These are phyloP conservation scores for Paratinospora sagittata DNA, from an alignment of 164 flowering plant genomes.

Conservation along the genomic window DNA sequence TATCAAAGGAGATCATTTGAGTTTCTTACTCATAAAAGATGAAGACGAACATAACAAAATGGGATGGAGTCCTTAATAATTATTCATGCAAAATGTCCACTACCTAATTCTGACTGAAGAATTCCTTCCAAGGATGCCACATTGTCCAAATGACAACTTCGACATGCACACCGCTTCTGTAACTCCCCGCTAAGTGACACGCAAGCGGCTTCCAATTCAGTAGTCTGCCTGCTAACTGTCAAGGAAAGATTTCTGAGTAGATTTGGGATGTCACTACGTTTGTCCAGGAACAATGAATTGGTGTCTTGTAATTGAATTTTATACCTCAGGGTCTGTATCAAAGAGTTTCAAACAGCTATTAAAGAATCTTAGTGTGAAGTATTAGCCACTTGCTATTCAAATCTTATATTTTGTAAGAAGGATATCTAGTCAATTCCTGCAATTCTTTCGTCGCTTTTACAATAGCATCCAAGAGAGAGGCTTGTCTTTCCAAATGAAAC, in stretches of 20 bases:
- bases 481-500: conserved; percentile 35
- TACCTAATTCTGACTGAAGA: conserved; percentile 29
- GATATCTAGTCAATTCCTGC: conserved; percentile 61
- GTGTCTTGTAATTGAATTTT: not conserved
- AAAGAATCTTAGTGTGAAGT: not conserved
- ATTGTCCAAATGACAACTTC: conserved; percentile 52
- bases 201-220: conserved; percentile 43
- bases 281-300: no score
- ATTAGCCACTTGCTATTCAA: not conserved
- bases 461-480: conserved; percentile 39
- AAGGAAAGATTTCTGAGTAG: conserved; percentile 30
- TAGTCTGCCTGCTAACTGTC: conserved; percentile 55
- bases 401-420: conserved; percentile 17
- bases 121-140: conserved; percentile 33
- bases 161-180: conserved; percentile 53
- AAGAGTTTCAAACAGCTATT: not conserved
- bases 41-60: not conserved
- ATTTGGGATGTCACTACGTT: not conserved
- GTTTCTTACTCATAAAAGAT: not conserved
- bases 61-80: not conserved
- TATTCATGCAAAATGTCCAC: not conserved
- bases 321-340: not conserved
- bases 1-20: not conserved
- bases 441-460: conserved; percentile 41
- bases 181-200: conserved; percentile 48